A percentile compares a stretch with the other conserved stretches of the same genome.
Evolutionary conservation across 257 asterid genomes (phyloP).

Genomic region (Gynochthodes officinalis): DNA sequence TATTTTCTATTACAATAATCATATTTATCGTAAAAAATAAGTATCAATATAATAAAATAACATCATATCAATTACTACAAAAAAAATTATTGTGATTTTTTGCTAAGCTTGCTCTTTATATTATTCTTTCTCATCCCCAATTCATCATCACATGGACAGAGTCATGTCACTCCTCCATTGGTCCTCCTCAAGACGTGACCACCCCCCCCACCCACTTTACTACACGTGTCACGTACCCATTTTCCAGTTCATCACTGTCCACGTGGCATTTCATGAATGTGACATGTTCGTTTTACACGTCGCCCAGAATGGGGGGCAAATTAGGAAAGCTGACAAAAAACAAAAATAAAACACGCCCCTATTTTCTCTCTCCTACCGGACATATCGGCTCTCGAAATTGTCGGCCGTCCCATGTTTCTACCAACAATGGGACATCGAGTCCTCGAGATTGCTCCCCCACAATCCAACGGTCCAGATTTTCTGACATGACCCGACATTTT

Average conservation of each 20-base stretch:
- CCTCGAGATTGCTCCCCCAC: conserved; percentile 14
- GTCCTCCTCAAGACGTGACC: too few species aligned
- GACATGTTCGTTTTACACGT: neutral
- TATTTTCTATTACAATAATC: too few species aligned
- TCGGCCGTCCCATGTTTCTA: conserved; percentile 16
- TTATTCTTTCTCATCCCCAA: too few species aligned
- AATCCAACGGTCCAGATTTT: conserved; percentile 9
- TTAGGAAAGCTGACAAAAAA: neutral
- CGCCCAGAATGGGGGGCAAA: neutral
- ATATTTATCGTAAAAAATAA: too few species aligned
- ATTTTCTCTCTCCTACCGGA: conserved; percentile 9
- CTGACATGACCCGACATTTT: rapidly evolving
- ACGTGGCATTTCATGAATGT: neutral
- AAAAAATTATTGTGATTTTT: too few species aligned
- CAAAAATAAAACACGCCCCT: neutral
- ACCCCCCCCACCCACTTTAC: neutral
- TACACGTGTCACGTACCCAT: neutral
- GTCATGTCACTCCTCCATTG: too few species aligned
- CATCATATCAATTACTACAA: too few species aligned
- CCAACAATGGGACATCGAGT: conserved; percentile 28
- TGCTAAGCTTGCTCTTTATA: too few species aligned
- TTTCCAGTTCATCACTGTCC: neutral
- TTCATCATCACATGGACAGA: too few species aligned
- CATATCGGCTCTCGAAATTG: conserved; percentile 21
- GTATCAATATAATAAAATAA: too few species aligned